Percentiles rank a stretch among this genome's conserved stretches.
phyloP scores from a whole-genome alignment of 805 yeast species.

The Ogataea trehalophila region DNA sequence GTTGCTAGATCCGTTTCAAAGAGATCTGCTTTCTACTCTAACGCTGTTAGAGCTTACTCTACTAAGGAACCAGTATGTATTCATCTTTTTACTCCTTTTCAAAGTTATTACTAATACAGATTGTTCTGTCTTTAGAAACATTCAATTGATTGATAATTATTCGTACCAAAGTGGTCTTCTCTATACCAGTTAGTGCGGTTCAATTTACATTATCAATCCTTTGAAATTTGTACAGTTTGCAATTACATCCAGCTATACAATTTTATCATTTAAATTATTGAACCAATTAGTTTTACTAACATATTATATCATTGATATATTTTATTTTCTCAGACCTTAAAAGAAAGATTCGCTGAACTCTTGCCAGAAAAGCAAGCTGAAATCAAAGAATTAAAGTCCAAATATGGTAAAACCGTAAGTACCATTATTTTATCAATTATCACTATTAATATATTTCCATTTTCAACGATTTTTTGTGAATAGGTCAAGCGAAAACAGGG shows the following conservation, averaged over 20 bases:
- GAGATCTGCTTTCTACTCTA: constrained; percentile 15
- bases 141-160: too few species aligned
- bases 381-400: constrained; percentile 83
- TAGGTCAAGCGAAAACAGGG: too few species aligned
- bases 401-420: constrained; percentile 77
- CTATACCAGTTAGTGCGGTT: too few species aligned
- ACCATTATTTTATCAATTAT: constrained; percentile 2
- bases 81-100: too few species aligned
- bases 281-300: constrained; percentile 1
- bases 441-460: too few species aligned
- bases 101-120: not conserved
- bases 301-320: not conserved
- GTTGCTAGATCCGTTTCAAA: constrained; percentile 26
- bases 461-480: too few species aligned
- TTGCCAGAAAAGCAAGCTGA: constrained; percentile 91
- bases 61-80: constrained; percentile 34
- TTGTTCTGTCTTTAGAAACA: not conserved
- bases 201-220: too few species aligned
- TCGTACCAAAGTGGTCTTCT: too few species aligned
- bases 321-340: constrained; percentile 59
- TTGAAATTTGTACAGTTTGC: too few species aligned
- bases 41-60: constrained; percentile 32
- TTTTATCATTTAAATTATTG: not conserved
- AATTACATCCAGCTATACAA: too few species aligned
- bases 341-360: constrained; percentile 89